Evolutionary conservation across 2,329 filamentous ascomycete genomes (phyloP), one percentile per base, ranked within the genome.

Genomic region (Pyrenophora graminea): DNA sequence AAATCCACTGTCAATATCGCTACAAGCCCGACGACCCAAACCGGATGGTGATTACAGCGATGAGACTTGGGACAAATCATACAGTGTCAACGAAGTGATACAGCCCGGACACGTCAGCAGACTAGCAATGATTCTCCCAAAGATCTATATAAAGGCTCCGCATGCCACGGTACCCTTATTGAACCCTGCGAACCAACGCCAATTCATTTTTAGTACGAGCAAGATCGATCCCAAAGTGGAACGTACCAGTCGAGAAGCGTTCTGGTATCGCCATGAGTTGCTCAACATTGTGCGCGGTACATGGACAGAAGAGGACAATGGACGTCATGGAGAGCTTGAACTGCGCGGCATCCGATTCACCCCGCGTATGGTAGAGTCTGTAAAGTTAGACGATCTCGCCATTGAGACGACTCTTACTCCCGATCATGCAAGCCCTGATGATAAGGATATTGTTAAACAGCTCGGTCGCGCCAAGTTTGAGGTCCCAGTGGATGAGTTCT

Each of bases 241-340:
- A 74, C 84, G 89, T 30, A 83, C 85, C 10, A 88, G 82, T 53
- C 82, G 92, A 44, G 91, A 96, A 74, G 85, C 87, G 0, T 97
- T 97, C 70, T 97, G 92, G 92, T 96, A 91, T 71, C 85, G 91
- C 13, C 89, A 96, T 70, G 85, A 85, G 66, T 81, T 97, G 2
- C 80, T 97, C 3, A 86, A 88, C 53, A 79, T 80, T 36, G 75
- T 96, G 8, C 80, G 80, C 21, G 91, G 87, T 0, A 83, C 80
- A 0, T 97, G 92, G 92, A 83, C 78, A 48, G 83, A 86, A 59
- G 74, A 77, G 13, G 84, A 60, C 3, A 61, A 63, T 15, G 76
- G 76, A 1, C 81, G 87, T 33, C 75, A 77, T 39, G 92, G 92
- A 2, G 79, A 78, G 1, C 82, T 97, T 44, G 90, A 96, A 67